These are phyloP conservation scores for Ogataea minuta DNA, from an alignment of 805 yeast genomes.

Conservation along the genomic window DNA sequence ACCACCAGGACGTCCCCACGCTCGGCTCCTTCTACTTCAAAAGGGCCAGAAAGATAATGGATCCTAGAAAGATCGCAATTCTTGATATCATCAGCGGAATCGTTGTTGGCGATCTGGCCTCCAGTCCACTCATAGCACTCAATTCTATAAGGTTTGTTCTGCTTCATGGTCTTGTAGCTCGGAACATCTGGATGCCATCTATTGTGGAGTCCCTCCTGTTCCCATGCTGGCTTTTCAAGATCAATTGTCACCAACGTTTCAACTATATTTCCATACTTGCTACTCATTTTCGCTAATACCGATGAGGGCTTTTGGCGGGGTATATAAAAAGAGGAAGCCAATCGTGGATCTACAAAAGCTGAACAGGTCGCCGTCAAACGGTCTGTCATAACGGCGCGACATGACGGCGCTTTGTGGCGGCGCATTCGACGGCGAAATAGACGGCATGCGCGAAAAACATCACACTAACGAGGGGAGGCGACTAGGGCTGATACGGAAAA, in stretches of 20 bases:
- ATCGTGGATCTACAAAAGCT: background rate
- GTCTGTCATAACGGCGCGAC: background rate
- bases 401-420: constrained; percentile 3
- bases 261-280: constrained; percentile 28
- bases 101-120: constrained; percentile 46
- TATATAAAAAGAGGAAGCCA: constrained; percentile 1
- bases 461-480: background rate
- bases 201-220: constrained; percentile 47
- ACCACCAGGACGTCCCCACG: constrained; percentile 50
- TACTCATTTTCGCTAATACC: constrained; percentile 4
- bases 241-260: constrained; percentile 42
- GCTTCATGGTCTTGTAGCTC: constrained; percentile 37
- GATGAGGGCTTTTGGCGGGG: background rate
- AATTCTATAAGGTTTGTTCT: constrained; percentile 43
- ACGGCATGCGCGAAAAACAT: background rate
- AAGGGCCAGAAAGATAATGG: constrained; percentile 51
- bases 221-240: constrained; percentile 43
- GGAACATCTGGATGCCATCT: constrained; percentile 57
- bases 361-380: no score
- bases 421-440: background rate
- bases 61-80: constrained; percentile 44
- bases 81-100: constrained; percentile 47
- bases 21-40: constrained; percentile 42
- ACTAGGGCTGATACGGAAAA: background rate
- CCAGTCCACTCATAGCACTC: constrained; percentile 59